phyloP scores from a whole-genome alignment of 169 alveolate species.

The Eimeria brunetti region DNA sequence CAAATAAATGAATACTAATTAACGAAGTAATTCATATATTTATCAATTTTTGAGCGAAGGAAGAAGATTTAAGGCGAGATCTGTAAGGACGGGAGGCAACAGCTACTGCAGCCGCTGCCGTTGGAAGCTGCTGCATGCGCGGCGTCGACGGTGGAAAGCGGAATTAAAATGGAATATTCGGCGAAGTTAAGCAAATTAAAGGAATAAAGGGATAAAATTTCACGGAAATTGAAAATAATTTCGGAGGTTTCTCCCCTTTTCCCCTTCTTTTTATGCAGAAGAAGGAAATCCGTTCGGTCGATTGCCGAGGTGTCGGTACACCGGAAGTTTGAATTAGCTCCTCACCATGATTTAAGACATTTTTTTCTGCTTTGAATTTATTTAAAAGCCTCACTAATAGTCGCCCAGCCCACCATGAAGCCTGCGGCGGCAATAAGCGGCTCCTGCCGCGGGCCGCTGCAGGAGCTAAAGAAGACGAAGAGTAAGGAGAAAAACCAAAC shows the following conservation, averaged over 20 bases:
- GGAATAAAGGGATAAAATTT: not conserved
- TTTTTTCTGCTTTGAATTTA: not conserved
- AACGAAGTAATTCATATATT: not conserved
- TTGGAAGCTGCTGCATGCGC: not conserved
- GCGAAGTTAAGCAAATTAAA: not conserved
- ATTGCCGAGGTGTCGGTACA: not conserved
- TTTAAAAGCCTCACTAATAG: too few relatives aligned
- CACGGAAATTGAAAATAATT: not conserved
- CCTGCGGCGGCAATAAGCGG: not conserved
- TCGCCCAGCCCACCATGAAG: not conserved
- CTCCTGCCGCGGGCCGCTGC: slow-evolving; percentile 9
- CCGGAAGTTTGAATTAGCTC: not conserved
- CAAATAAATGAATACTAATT: too few relatives aligned
- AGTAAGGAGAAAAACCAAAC: not conserved
- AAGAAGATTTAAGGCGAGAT: too few relatives aligned
- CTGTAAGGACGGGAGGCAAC: too few relatives aligned
- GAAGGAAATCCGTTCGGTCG: not conserved
- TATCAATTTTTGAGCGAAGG: not conserved
- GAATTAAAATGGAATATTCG: not conserved
- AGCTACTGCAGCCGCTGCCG: not conserved
- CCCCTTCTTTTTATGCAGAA: not conserved
- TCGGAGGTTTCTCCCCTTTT: not conserved
- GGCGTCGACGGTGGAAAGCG: not conserved
- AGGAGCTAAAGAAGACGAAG: not conserved
- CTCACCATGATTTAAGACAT: not conserved